phyloP scores from a whole-genome alignment of 352 stramenopile genomes.

The Thalassiosira livingstoniorum region DNA sequence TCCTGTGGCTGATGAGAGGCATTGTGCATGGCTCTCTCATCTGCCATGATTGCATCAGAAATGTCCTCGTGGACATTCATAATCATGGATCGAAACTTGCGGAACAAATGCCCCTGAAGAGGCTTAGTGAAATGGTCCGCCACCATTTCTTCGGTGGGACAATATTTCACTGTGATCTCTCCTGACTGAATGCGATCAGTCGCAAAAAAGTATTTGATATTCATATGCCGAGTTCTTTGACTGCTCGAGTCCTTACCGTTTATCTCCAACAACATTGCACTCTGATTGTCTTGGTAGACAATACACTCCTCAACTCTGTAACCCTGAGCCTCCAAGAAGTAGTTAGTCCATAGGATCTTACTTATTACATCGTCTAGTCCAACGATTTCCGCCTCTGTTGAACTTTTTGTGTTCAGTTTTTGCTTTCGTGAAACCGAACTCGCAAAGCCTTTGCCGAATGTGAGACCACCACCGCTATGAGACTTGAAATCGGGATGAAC shows the following conservation, averaged over 20 bases:
- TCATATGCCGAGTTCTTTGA: slow-evolving; percentile 26
- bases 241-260: slow-evolving; percentile 37
- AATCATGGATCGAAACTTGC: background rate
- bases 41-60: background rate
- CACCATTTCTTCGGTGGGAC: background rate
- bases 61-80: background rate
- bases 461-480: slow-evolving; percentile 6
- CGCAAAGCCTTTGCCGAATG: background rate
- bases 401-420: slow-evolving; percentile 1
- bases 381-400: background rate
- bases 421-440: background rate
- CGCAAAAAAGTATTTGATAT: slow-evolving; percentile 46
- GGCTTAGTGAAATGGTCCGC: background rate
- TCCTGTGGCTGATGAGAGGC: background rate
- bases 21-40: no score
- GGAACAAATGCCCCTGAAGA: background rate
- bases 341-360: slow-evolving; percentile 46
- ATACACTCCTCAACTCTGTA: slow-evolving; percentile 24
- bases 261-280: no score
- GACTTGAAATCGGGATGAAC: slow-evolving; percentile 3
- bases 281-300: slow-evolving; percentile 55
- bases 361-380: slow-evolving; percentile 3
- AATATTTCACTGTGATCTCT: no score
- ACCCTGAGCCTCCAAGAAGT: slow-evolving; percentile 53
- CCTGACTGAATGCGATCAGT: no score